These are phyloP conservation scores for Stachybotrys chartarum DNA, from an alignment of 2,329 filamentous ascomycete species.

Conservation along the genomic window DNA sequence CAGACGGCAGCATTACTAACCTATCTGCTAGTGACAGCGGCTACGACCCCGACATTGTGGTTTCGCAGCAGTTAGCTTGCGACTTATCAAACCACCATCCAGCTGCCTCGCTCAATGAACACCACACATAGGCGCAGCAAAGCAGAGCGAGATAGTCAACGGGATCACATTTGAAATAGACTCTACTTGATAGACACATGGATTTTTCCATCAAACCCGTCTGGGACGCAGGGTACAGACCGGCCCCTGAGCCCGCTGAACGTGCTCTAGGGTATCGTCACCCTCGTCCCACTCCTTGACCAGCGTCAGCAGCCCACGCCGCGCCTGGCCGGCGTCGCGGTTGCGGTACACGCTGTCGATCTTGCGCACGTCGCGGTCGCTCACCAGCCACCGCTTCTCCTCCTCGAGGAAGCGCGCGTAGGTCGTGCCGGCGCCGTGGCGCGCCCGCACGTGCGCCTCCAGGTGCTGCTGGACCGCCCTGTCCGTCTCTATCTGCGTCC, in stretches of 20 bases:
- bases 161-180: background rate
- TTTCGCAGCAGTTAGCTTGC: too few relatives aligned
- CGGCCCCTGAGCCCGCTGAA: slow-evolving; percentile 23
- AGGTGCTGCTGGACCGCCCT: slow-evolving; percentile 22
- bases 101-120: too few relatives aligned
- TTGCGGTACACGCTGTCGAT: slow-evolving; percentile 38
- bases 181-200: background rate
- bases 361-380: slow-evolving; percentile 31
- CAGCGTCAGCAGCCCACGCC: slow-evolving; percentile 25
- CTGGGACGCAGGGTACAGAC: slow-evolving; percentile 15
- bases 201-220: background rate
- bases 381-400: slow-evolving; percentile 32
- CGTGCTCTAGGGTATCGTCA: slow-evolving; percentile 27
- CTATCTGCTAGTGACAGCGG: too few relatives aligned
- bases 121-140: too few relatives aligned
- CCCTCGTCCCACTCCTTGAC: slow-evolving; percentile 32
- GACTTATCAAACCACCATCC: too few relatives aligned
- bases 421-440: slow-evolving; percentile 20
- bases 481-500: slow-evolving; percentile 16
- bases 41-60: too few relatives aligned
- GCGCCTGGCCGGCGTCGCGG: slow-evolving; percentile 27
- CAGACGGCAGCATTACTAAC: too few relatives aligned
- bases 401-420: slow-evolving; percentile 24
- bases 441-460: slow-evolving; percentile 19
- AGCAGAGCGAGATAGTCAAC: background rate